Conservation (phyloP, 1,139 yeast species). For the Candida sanyaensis region DNA sequence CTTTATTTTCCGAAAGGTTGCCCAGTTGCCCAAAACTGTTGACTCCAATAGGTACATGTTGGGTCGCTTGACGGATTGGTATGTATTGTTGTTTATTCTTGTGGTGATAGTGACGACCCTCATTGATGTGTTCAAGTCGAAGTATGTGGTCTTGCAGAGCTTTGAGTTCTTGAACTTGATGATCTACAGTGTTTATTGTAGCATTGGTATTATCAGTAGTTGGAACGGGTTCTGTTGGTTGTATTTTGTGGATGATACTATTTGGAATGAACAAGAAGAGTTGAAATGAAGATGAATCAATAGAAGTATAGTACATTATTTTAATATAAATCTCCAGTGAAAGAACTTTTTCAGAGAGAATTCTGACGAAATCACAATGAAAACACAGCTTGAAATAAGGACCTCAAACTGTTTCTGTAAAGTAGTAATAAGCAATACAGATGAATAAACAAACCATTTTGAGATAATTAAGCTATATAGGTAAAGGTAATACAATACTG, state of each 20-base stretch:
- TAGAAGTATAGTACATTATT: no score
- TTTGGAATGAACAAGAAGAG: slow-evolving; percentile 25
- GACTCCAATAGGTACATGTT: slow-evolving; percentile 45
- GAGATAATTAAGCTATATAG: no score
- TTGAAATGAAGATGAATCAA: no score
- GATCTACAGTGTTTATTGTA: slow-evolving; percentile 83
- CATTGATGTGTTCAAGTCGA: slow-evolving; percentile 58
- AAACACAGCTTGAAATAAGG: no score
- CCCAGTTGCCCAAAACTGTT: slow-evolving; percentile 26
- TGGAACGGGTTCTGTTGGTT: slow-evolving; percentile 92
- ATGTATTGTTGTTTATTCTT: slow-evolving; percentile 68
- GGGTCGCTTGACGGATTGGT: slow-evolving; percentile 70
- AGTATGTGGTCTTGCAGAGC: slow-evolving; percentile 48
- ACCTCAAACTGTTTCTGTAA: no score
- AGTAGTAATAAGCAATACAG: no score
- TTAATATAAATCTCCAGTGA: no score
- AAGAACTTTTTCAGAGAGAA: no score
- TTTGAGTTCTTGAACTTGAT: slow-evolving; percentile 78
- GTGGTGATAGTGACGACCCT: slow-evolving; percentile 57
- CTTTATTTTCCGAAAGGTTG: slow-evolving; percentile 68
- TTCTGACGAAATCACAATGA: no score
- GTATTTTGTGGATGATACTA: slow-evolving; percentile 73
- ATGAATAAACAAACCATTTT: no score
- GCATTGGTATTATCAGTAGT: slow-evolving; percentile 79
- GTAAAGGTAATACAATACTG: no score